phyloP scores from a whole-genome alignment of 2,329 filamentous ascomycete species.

The Zopfia rhizophila region DNA sequence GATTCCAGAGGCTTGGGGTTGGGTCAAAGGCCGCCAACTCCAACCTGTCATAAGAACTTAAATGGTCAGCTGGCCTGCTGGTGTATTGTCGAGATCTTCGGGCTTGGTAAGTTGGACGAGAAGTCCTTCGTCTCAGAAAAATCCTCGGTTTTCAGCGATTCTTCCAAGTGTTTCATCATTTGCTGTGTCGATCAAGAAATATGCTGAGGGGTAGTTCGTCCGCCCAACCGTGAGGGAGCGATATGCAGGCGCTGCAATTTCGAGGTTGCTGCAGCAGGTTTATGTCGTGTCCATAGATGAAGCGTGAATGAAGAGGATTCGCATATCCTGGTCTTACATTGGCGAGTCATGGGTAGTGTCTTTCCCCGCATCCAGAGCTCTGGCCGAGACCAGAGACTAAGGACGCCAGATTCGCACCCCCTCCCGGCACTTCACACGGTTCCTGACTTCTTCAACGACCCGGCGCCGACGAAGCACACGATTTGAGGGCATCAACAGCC shows the following conservation, averaged over 20 bases:
- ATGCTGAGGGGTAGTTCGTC: conserved; percentile 14
- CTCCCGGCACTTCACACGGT: conserved; percentile 31
- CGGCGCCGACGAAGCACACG: conserved; percentile 3
- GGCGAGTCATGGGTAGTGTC: conserved; percentile 42
- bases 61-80: conserved; percentile 19
- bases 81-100: neutral
- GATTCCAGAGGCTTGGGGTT: conserved; percentile 23
- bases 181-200: too few relatives aligned
- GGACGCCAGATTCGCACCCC: conserved; percentile 17
- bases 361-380: conserved; percentile 42
- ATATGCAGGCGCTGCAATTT: conserved; percentile 36
- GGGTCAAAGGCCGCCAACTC: too few relatives aligned
- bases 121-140: too few relatives aligned
- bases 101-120: too few relatives aligned
- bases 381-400: conserved; percentile 29
- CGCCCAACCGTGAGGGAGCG: conserved; percentile 8
- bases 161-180: too few relatives aligned
- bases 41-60: conserved; percentile 14
- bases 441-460: conserved; percentile 20
- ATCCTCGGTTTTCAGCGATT: too few relatives aligned
- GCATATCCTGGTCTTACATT: conserved; percentile 38
- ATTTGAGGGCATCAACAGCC: conserved; percentile 19
- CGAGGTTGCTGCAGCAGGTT: conserved; percentile 32
- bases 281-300: conserved; percentile 39
- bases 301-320: conserved; percentile 32